Evolutionary conservation across 2,329 filamentous ascomycete species (phyloP).

Genomic region (Lasiodiplodia citricola): DNA sequence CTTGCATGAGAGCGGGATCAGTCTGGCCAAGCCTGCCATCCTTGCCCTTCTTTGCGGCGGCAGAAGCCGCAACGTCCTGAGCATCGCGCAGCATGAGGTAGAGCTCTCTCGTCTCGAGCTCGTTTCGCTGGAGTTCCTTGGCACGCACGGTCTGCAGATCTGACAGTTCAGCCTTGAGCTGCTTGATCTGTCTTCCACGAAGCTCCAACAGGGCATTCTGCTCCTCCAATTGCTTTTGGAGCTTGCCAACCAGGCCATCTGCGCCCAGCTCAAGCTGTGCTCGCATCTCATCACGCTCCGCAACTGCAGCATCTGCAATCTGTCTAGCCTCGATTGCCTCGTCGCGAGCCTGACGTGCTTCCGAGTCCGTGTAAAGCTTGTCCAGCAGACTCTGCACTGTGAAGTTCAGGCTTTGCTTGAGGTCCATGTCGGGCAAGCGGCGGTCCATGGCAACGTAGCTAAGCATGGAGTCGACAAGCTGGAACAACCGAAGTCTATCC

Average conservation of each 20-base stretch:
- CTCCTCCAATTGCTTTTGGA: constrained; percentile 93
- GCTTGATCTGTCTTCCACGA: constrained; percentile 82
- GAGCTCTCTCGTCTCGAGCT: constrained; percentile 92
- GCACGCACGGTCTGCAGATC: constrained; percentile 84
- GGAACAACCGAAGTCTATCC: constrained; percentile 92
- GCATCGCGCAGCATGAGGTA: constrained; percentile 98
- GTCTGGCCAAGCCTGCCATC: constrained; percentile 59
- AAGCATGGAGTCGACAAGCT: constrained; percentile 97
- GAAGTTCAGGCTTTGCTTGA: constrained; percentile 97
- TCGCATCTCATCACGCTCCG: constrained; percentile 94
- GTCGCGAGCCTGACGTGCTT: constrained; percentile 89
- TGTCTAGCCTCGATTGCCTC: constrained; percentile 89
- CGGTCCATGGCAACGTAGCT: constrained; percentile 99
- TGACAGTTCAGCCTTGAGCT: constrained; percentile 86
- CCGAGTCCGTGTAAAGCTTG: constrained; percentile 94
- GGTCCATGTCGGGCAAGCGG: constrained; percentile 91
- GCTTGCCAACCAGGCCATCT: constrained; percentile 88
- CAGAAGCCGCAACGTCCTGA: constrained; percentile 91
- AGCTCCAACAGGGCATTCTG: constrained; percentile 90
- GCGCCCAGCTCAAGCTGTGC: constrained; percentile 88
- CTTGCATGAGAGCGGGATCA: constrained; percentile 80
- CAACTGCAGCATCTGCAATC: constrained; percentile 93
- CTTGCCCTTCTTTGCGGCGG: constrained; percentile 67
- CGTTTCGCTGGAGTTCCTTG: constrained; percentile 91
- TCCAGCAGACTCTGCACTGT: constrained; percentile 95